Evolutionary conservation across 2,329 filamentous ascomycete species (phyloP).

Genomic region (Pestalotiopsis sp.): DNA sequence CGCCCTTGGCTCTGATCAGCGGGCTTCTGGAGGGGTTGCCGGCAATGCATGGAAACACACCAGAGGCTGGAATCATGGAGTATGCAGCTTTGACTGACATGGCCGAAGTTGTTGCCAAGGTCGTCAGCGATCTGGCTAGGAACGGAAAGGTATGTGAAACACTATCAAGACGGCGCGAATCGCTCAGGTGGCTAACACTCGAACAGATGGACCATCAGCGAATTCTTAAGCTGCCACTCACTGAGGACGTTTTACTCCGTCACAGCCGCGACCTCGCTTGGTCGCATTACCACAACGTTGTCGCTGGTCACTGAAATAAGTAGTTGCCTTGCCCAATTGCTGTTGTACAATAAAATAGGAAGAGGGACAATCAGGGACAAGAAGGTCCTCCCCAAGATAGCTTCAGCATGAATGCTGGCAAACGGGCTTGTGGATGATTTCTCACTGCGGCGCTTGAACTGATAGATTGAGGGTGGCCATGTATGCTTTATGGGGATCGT

Average conservation of each 20-base stretch:
- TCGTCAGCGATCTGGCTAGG: conserved; percentile 31
- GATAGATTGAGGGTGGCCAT: neutral
- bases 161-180: neutral
- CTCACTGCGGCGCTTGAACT: neutral
- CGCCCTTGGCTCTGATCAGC: conserved; percentile 52
- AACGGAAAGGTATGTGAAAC: conserved; percentile 29
- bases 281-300: conserved; percentile 32
- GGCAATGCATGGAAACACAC: conserved; percentile 49
- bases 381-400: neutral
- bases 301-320: conserved; percentile 26
- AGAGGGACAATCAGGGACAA: neutral
- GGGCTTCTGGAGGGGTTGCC: conserved; percentile 59
- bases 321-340: neutral
- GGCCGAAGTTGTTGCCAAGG: conserved; percentile 35
- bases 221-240: conserved; percentile 34
- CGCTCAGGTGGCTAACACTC: neutral
- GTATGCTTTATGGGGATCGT: neutral
- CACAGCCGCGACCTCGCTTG: conserved; percentile 35
- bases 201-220: conserved; percentile 32
- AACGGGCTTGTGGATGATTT: neutral
- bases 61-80: conserved; percentile 32
- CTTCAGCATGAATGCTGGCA: neutral
- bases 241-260: conserved; percentile 35
- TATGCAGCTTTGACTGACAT: conserved; percentile 37
- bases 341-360: neutral